Percentiles rank a stretch among this genome's conserved stretches.
Evolutionary conservation across 352 stramenopile genomes (phyloP).

Genomic region (Phytophthora quininea): DNA sequence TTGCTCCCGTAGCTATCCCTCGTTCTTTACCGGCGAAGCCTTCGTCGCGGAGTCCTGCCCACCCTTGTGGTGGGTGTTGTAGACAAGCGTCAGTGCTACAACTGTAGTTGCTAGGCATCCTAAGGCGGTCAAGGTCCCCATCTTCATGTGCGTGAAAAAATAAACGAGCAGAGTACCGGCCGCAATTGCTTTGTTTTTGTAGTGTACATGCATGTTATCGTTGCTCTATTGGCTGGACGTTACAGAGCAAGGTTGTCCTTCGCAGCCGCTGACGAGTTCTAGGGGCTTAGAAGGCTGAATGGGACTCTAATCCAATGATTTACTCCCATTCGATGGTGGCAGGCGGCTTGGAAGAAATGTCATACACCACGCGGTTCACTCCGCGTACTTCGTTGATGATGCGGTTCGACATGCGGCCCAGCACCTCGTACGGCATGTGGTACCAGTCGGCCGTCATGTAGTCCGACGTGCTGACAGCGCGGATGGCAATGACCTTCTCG

Average conservation of each 20-base stretch:
- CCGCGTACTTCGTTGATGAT: conserved; percentile 99
- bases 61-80: too few relatives aligned
- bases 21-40: too few relatives aligned
- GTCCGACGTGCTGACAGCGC: conserved; percentile 98
- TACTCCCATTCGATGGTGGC: conserved; percentile 99
- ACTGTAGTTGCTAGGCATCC: too few relatives aligned
- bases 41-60: too few relatives aligned
- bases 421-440: conserved; percentile 98
- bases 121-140: too few relatives aligned
- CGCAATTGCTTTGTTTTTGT: conserved; percentile 21
- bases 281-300: conserved; percentile 15
- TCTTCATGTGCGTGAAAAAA: background rate
- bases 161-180: conserved; percentile 21
- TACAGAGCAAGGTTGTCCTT: conserved; percentile 19
- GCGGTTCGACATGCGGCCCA: conserved; percentile 96
- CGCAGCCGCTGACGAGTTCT: conserved; percentile 6
- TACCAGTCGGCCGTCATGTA: conserved; percentile 99
- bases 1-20: too few relatives aligned
- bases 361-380: conserved; percentile 99
- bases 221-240: conserved; percentile 44
- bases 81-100: too few relatives aligned
- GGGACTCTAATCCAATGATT: conserved; percentile 9
- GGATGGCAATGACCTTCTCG: conserved; percentile 95
- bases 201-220: conserved; percentile 44
- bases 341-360: conserved; percentile 99